Evolutionary conservation across 345 rosid species (phyloP).

Genomic region (Corymbia maculata): DNA sequence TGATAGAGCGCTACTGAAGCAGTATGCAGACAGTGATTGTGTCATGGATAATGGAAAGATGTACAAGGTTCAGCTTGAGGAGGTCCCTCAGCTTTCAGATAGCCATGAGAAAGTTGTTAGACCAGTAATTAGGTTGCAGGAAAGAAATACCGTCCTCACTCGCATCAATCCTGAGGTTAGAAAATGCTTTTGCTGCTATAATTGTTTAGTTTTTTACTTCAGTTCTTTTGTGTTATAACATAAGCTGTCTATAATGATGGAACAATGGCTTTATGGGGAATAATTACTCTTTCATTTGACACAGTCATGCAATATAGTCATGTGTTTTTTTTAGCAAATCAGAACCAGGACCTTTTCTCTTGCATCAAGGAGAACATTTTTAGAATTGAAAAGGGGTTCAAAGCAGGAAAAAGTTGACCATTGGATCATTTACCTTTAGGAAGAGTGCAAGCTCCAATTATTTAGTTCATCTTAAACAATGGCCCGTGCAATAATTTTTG

Average conservation of each 20-base stretch:
- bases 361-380: not conserved
- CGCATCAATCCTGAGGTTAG: slow-evolving; percentile 94
- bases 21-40: slow-evolving; percentile 63
- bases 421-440: not conserved
- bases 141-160: slow-evolving; percentile 72
- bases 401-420: not conserved
- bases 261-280: not conserved
- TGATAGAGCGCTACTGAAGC: slow-evolving; percentile 77
- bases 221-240: not conserved
- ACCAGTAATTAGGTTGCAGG: slow-evolving; percentile 84
- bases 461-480: not conserved
- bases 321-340: not conserved
- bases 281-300: not conserved
- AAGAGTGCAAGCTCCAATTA: not conserved
- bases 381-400: not conserved
- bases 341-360: not conserved
- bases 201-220: not conserved
- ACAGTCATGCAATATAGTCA: not conserved
- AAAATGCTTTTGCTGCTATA: not conserved
- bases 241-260: not conserved
- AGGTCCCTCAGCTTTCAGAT: slow-evolving; percentile 52
- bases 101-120: slow-evolving; percentile 60
- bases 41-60: slow-evolving; percentile 64
- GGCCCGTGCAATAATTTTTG: not conserved
- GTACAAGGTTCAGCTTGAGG: slow-evolving; percentile 72